phyloP scores from a whole-genome alignment of 129 eudicot species.

The Flaveria sonorensis region DNA sequence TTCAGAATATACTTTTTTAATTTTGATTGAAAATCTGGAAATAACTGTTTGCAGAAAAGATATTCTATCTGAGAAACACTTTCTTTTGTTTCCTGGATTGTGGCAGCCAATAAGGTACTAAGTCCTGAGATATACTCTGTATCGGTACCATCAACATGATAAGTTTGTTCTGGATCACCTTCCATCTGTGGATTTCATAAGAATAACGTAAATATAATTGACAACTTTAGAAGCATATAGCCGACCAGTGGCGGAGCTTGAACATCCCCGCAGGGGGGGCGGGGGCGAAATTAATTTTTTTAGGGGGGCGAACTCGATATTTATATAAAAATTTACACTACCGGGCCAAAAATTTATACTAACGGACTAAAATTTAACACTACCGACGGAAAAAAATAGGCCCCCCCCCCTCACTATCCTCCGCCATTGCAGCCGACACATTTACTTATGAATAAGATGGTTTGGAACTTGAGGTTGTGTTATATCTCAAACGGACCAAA shows the following conservation, averaged over 20 bases:
- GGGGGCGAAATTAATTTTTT: too few species aligned
- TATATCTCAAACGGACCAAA: not conserved
- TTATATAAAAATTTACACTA: too few species aligned
- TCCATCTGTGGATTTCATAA: constrained; percentile 51
- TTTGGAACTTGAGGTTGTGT: not conserved
- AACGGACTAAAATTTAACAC: too few species aligned
- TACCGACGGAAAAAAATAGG: too few species aligned
- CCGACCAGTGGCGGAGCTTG: too few species aligned
- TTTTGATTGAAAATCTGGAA: constrained; percentile 67
- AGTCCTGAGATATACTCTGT: constrained; percentile 68
- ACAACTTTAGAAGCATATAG: not conserved
- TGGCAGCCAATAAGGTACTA: constrained; percentile 82
- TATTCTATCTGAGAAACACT: constrained; percentile 84
- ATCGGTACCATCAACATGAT: constrained; percentile 52
- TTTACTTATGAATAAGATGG: not conserved
- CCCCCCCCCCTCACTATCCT: too few species aligned
- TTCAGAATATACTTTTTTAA: constrained; percentile 54
- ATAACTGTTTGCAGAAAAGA: constrained; percentile 81
- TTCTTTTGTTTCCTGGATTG: constrained; percentile 87
- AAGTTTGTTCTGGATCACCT: constrained; percentile 35
- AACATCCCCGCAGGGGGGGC: too few species aligned
- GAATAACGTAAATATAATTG: constrained; percentile 5
- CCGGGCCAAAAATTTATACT: too few species aligned
- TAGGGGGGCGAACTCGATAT: too few species aligned
- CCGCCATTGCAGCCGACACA: too few species aligned